Conservation (phyloP, 2,329 filamentous ascomycete species). For the Ustulina deusta region DNA sequence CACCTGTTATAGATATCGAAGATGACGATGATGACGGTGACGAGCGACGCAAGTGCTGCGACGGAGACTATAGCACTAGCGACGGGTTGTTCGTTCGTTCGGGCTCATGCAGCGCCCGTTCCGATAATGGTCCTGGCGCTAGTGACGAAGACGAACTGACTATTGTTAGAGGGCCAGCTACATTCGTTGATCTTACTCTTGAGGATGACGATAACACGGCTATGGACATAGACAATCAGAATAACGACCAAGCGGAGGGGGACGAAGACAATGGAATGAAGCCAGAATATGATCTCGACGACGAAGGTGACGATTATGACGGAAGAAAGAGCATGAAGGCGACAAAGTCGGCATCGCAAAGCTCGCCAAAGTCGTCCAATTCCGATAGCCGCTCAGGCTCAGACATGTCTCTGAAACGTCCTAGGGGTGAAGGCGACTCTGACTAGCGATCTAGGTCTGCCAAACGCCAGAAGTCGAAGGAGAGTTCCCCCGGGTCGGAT, state of each 20-base stretch:
- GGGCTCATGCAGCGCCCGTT: constrained; percentile 15
- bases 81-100: constrained; percentile 25
- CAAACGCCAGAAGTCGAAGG: constrained; percentile 22
- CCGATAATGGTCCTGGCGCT: background rate
- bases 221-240: background rate
- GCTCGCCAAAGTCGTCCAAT: background rate
- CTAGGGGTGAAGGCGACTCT: constrained; percentile 15
- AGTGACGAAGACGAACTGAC: background rate
- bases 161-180: background rate
- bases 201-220: constrained; percentile 17
- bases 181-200: constrained; percentile 20
- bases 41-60: background rate
- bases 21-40: constrained; percentile 24
- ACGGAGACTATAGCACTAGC: background rate
- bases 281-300: background rate
- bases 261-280: background rate
- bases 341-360: background rate
- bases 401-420: background rate
- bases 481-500: background rate
- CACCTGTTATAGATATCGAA: constrained; percentile 11
- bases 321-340: background rate
- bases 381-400: background rate
- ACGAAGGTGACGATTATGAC: background rate
- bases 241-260: background rate
- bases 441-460: constrained; percentile 20